Conservation (phyloP, 2,329 filamentous ascomycete genomes). For the Cryphonectria naterciae region DNA sequence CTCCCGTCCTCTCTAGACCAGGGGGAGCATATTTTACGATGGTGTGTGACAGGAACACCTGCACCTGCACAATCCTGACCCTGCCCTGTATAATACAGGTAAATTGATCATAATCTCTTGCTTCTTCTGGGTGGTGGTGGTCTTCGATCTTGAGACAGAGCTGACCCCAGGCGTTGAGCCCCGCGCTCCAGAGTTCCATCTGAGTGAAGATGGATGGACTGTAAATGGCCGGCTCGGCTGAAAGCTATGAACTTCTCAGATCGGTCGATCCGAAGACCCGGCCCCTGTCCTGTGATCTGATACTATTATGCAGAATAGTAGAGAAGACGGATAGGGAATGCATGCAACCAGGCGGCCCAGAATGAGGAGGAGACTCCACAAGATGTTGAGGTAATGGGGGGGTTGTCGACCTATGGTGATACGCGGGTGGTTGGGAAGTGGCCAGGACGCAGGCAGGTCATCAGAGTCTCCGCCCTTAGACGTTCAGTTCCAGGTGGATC, state of each 20-base stretch:
- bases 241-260: background rate
- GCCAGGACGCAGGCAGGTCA: background rate
- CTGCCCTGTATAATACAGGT: conserved; percentile 44
- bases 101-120: conserved; percentile 52
- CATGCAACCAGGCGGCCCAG: background rate
- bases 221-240: background rate
- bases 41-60: conserved; percentile 49
- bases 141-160: conserved; percentile 47
- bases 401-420: background rate
- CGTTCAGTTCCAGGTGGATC: background rate
- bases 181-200: conserved; percentile 58
- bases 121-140: conserved; percentile 41
- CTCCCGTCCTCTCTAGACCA: conserved; percentile 24
- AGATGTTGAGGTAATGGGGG: background rate
- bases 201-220: background rate
- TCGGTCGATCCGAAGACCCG: background rate
- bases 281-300: background rate
- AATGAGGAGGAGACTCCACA: background rate
- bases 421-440: background rate
- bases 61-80: conserved; percentile 40
- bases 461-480: background rate
- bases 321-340: background rate
- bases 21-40: conserved; percentile 11
- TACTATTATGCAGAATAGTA: background rate
- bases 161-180: conserved; percentile 64